Base-by-base conservation (phyloP, 225 moss, liverwort and hornwort species). In the Thuidium tamariscinum region DNA sequence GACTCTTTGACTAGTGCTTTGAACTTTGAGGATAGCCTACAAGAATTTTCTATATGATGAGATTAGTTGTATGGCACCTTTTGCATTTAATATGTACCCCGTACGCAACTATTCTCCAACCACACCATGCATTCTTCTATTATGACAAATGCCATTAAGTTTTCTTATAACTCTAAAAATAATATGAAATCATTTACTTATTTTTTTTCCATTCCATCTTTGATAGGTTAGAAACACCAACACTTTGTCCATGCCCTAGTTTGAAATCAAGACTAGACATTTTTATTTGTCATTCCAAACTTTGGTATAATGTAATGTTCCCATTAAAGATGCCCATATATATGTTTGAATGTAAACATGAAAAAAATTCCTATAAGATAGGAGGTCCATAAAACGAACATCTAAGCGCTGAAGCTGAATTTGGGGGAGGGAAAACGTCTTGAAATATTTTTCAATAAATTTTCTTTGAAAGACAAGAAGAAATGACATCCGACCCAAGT, bases 21-120 rank as follows among this genome's bases (percentile, higher is more conserved):
- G 69, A 41, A 1, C 2, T 14, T 13, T 8, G 2, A 0, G 0
- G 14, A 41, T 4, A 69, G 13, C 2, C 1, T 0, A 0, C 8
- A 26, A 14, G 2, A 41, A 2, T 1, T 41, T 1, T 69, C 1
- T 69, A 2, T 49, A 39, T 8, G 0, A 4, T 4, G 41, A 21
- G 19, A 23, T 70, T 42, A 26, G 0, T 42, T 70, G 15, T 26
- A 42, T 16, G 16, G 5, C 42, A 13, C 39, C 7, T 39, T 68
- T 68, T 22, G 23, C 13, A 70, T 69, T 15, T 25, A 7, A 14
- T 39, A 39, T 39, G 23, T 68, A 3, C 4, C 8, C 4, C 14
- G 4, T 7, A 25, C n/a, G n/a, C 41, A 68, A 69, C 41, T 25
- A 69, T 25, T 41, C 0, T 41, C 0, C 14, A 69, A 67, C 4